Base-by-base conservation (phyloP, 768 basidiomycete genomes). In the Russula earlei region DNA sequence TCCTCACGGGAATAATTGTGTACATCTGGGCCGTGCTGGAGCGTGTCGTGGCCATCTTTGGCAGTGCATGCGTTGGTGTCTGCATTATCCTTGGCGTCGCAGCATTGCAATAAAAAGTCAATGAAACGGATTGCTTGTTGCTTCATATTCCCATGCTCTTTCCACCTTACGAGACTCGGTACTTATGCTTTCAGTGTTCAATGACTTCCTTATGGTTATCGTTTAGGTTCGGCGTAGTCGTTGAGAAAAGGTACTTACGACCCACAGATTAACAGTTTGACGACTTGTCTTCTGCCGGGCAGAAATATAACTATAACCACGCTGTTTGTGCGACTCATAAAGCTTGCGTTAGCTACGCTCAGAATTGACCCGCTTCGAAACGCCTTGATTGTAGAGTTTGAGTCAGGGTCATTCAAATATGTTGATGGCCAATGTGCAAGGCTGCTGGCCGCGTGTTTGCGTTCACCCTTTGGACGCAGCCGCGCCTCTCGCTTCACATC, bases 11-110 rank as follows among this genome's bases (percentile, higher is more conserved):
- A 9, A 37, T 62, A 19, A 24, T 53, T n/a, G 22, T 51, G 17
- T 60, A 40, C 47, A 41, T 59, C n/a, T 55, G 61, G 58, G 31
- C 47, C 6, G 42, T 48, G 33, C 51, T 62, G 7, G 58, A 52
- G 20, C 40, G 19, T 33, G 31, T 40, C 24, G 44, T 60, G 45
- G 54, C 49, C 47, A 62, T 62, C 20, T 60, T 60, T 42, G 58
- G 51, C 3, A 60, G 61, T 24, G 50, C 46, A 24, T 52, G 47
- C n/a, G 50, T 62, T 3, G 54, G 49, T 5, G 25, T 45, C 24
- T 51, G 54, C 34, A 47, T 62, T 11, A 14, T 40, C 36, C 20
- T 60, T 12, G 58, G 54, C 17, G 10, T 56, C 5, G 27, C 24
- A n/a, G 61, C 54, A 33, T 44, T 62, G 14, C 40, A 27, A 43